phyloP scores from a whole-genome alignment of 352 stramenopile genomes.

The Phytopythium boreale region DNA sequence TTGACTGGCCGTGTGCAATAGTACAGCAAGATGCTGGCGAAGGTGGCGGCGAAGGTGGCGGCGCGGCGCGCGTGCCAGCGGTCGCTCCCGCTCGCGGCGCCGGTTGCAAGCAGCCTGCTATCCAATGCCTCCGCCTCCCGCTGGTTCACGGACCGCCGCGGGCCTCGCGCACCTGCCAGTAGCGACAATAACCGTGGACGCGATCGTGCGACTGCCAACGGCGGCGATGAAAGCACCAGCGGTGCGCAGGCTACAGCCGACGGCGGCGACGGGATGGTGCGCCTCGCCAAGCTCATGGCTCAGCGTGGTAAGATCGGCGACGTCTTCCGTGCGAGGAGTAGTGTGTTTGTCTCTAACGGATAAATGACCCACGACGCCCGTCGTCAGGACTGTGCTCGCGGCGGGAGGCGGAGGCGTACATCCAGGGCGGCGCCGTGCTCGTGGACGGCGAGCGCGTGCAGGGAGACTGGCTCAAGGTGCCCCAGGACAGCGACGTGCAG shows the following conservation, averaged over 20 bases:
- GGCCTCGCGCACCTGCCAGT: not conserved
- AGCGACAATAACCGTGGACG: not conserved
- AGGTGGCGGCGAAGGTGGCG: not conserved
- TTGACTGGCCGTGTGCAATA: not conserved
- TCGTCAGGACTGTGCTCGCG: constrained; percentile 62
- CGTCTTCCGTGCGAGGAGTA: not conserved
- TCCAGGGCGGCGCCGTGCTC: constrained; percentile 66
- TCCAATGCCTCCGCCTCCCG: not conserved
- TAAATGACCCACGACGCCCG: not conserved
- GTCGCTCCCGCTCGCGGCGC: not conserved
- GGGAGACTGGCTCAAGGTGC: constrained; percentile 72
- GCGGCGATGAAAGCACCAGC: not conserved
- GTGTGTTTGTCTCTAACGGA: not conserved
- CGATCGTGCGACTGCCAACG: not conserved
- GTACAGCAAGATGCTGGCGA: not conserved
- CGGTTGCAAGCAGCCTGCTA: not conserved
- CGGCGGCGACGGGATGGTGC: constrained; percentile 31
- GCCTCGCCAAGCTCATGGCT: constrained; percentile 80
- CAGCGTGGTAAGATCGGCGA: constrained; percentile 25
- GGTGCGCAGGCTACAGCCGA: not conserved
- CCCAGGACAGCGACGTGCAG: constrained; percentile 46
- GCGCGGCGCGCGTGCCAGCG: constrained; percentile 1
- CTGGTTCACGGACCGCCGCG: not conserved
- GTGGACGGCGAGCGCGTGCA: constrained; percentile 68
- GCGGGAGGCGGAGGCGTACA: constrained; percentile 79